phyloP scores from a whole-genome alignment of 371 early-diverging fungal species.

The Choanephora cucurbitarum region DNA sequence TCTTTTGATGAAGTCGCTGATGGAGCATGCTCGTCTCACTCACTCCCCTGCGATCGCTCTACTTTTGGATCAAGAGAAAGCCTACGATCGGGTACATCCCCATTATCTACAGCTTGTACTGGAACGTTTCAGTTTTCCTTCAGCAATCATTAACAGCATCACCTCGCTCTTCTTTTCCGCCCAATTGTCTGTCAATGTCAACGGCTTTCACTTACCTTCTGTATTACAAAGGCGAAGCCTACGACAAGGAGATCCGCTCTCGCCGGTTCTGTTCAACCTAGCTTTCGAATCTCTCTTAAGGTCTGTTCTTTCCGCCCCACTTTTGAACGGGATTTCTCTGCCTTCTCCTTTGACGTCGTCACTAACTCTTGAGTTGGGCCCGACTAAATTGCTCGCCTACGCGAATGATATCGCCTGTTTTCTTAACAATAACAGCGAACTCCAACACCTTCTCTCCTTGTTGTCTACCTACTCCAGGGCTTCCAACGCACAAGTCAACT shows the following conservation, averaged over 20 bases:
- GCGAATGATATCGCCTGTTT: slow-evolving; percentile 21
- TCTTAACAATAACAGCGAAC: neutral
- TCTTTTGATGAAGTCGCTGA: neutral
- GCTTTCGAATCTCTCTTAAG: slow-evolving; percentile 16
- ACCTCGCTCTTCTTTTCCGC: slow-evolving; percentile 8
- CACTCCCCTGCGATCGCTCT: slow-evolving; percentile 5
- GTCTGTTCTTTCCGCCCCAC: neutral
- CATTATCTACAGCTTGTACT: slow-evolving; percentile 7
- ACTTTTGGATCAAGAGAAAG: slow-evolving; percentile 23
- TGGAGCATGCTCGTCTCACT: slow-evolving; percentile 12
- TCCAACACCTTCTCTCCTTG: slow-evolving; percentile 1
- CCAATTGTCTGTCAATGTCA: slow-evolving; percentile 9
- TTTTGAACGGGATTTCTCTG: neutral
- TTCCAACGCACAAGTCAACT: slow-evolving; percentile 23
- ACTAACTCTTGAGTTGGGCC: neutral
- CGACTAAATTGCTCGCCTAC: slow-evolving; percentile 18
- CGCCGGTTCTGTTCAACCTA: slow-evolving; percentile 17
- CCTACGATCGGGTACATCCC: slow-evolving; percentile 22
- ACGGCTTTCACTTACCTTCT: slow-evolving; percentile 13
- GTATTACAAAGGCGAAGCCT: slow-evolving; percentile 10
- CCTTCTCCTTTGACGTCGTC: neutral
- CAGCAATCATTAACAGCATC: slow-evolving; percentile 3
- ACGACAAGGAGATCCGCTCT: slow-evolving; percentile 9
- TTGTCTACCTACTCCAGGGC: slow-evolving; percentile 7
- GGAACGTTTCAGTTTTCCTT: slow-evolving; percentile 12